phyloP scores from a whole-genome alignment of 1,284 basidiomycete species.

The Cryptococcus sp. region DNA sequence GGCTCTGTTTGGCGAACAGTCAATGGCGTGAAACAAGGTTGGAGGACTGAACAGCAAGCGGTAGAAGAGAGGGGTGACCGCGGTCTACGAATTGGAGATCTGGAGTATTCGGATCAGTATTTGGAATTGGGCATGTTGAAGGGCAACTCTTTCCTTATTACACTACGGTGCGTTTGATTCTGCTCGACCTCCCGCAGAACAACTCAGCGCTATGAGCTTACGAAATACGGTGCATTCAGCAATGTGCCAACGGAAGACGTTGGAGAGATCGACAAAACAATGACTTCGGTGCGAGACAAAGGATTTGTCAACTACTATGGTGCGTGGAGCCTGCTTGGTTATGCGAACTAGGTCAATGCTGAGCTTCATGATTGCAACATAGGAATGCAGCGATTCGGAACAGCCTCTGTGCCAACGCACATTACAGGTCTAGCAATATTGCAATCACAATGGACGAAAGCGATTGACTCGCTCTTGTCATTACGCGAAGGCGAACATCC shows the following conservation, averaged over 20 bases:
- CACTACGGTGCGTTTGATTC: slow-evolving; percentile 67
- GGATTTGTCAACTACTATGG: slow-evolving; percentile 99
- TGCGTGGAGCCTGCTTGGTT: slow-evolving; percentile 41
- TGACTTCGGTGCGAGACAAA: slow-evolving; percentile 75
- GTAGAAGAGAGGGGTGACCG: slow-evolving; percentile 77
- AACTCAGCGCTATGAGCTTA: not conserved
- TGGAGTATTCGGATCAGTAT: slow-evolving; percentile 76
- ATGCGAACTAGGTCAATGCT: not conserved
- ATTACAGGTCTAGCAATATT: slow-evolving; percentile 87
- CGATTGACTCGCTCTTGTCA: slow-evolving; percentile 77
- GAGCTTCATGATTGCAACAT: not conserved
- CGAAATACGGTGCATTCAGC: slow-evolving; percentile 39
- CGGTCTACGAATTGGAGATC: slow-evolving; percentile 84
- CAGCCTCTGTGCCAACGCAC: slow-evolving; percentile 92
- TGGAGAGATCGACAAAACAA: slow-evolving; percentile 70
- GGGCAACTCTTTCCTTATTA: slow-evolving; percentile 94
- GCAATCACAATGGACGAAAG: slow-evolving; percentile 83
- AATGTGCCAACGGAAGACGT: slow-evolving; percentile 75
- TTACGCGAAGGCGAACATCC: slow-evolving; percentile 85
- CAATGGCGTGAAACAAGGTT: slow-evolving; percentile 64
- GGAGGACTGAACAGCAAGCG: slow-evolving; percentile 62
- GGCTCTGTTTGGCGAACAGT: slow-evolving; percentile 80
- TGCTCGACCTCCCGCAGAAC: not conserved
- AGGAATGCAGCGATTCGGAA: slow-evolving; percentile 99
- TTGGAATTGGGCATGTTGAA: slow-evolving; percentile 92